Percentiles rank a stretch among this genome's conserved stretches.
phyloP scores from a whole-genome alignment of 805 yeast genomes.

The Grigorovia yakushimaensis region DNA sequence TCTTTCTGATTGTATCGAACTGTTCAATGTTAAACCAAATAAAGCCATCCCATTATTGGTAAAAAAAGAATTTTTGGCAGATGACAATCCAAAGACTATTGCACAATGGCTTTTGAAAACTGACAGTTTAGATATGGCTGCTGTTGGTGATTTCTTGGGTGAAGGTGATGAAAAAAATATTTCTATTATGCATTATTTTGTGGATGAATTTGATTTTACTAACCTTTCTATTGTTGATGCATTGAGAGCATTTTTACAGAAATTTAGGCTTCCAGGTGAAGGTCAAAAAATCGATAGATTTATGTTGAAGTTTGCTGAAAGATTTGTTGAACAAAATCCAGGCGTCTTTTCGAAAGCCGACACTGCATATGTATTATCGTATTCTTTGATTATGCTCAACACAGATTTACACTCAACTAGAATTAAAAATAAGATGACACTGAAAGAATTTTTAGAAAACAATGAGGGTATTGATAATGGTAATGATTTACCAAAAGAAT shows the following conservation, averaged over 20 bases:
- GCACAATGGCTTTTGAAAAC: slow-evolving; percentile 67
- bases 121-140: slow-evolving; percentile 71
- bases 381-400: slow-evolving; percentile 85
- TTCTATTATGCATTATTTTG: slow-evolving; percentile 86
- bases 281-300: slow-evolving; percentile 95
- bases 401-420: slow-evolving; percentile 90
- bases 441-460: slow-evolving; percentile 77
- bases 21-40: slow-evolving; percentile 79
- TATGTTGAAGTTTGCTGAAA: slow-evolving; percentile 93
- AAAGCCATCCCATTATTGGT: slow-evolving; percentile 61
- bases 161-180: slow-evolving; percentile 74
- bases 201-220: slow-evolving; percentile 74
- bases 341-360: slow-evolving; percentile 84
- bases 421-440: slow-evolving; percentile 77
- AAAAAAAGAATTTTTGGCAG: slow-evolving; percentile 50
- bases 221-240: slow-evolving; percentile 71
- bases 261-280: slow-evolving; percentile 93
- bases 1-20: slow-evolving; percentile 62
- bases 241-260: slow-evolving; percentile 71
- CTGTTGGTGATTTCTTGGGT: slow-evolving; percentile 86
- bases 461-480: slow-evolving; percentile 92
- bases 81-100: slow-evolving; percentile 53
- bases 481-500: slow-evolving; percentile 67
- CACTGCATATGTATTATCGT: slow-evolving; percentile 84
- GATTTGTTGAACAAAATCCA: slow-evolving; percentile 84